A percentile compares a stretch with the other conserved stretches of the same genome.
These are phyloP conservation scores for Oryza meridionalis DNA, from an alignment of 176 grass and related monocot genomes.

Conservation along the genomic window DNA sequence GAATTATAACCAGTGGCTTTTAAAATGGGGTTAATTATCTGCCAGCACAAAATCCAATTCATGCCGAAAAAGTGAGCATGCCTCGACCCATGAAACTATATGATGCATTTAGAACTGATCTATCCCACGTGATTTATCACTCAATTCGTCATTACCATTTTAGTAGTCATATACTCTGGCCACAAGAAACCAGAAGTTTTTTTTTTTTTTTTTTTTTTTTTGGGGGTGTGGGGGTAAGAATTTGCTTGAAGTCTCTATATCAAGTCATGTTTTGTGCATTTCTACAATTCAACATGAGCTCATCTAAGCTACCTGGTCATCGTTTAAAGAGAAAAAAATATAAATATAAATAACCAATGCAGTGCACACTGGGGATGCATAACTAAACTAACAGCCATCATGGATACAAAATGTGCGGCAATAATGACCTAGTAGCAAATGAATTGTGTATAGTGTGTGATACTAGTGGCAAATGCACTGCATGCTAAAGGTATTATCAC, in stretches of 20 bases:
- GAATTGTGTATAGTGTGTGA: constrained; percentile 28
- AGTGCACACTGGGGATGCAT: constrained; percentile 9
- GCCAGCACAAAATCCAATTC: not conserved
- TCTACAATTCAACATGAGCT: not conserved
- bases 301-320: constrained; percentile 17
- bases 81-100: not conserved
- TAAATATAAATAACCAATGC: not conserved
- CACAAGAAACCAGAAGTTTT: not conserved
- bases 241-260: constrained; percentile 3
- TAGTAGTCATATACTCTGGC: not conserved
- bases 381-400: constrained; percentile 39
- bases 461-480: not conserved
- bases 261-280: not conserved
- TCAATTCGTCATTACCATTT: not conserved
- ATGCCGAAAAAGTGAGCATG: not conserved
- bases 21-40: constrained; percentile 2
- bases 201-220: no score
- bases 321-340: constrained; percentile 16
- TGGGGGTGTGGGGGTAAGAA: not conserved
- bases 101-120: constrained; percentile 7
- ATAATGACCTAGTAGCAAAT: constrained; percentile 37
- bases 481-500: constrained; percentile 21
- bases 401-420: constrained; percentile 22
- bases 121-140: not conserved
- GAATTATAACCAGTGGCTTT: not conserved